A percentile compares a stretch with the other conserved stretches of the same genome.
phyloP scores from a whole-genome alignment of 225 moss, liverwort and hornwort genomes.

The Physcomitrellopsis africana region DNA sequence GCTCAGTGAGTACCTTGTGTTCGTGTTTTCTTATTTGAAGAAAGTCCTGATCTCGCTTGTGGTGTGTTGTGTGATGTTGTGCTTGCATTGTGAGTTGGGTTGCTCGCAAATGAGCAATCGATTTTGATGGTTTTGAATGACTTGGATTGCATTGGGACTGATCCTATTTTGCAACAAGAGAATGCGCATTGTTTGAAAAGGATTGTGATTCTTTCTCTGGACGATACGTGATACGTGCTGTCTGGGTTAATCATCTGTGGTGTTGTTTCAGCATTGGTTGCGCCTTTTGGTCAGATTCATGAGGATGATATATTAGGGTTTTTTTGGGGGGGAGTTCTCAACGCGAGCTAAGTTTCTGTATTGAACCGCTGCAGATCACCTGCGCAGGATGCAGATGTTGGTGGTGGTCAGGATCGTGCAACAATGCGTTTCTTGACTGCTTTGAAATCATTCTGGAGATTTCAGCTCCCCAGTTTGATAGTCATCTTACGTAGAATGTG shows the following conservation, averaged over 20 bases:
- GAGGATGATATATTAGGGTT: constrained; percentile 21
- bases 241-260: background rate
- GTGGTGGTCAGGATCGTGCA: background rate
- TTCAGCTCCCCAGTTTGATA: background rate
- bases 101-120: too few species aligned
- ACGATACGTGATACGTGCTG: too few species aligned
- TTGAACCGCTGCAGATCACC: background rate
- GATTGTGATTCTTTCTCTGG: too few species aligned
- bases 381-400: background rate
- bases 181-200: too few species aligned
- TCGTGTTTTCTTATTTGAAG: too few species aligned
- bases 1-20: too few species aligned
- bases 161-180: too few species aligned
- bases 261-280: constrained; percentile 14
- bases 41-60: too few species aligned
- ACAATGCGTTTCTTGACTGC: background rate
- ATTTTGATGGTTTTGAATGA: too few species aligned
- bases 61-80: too few species aligned
- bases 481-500: background rate
- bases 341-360: background rate
- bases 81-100: too few species aligned
- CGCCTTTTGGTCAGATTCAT: constrained; percentile 2
- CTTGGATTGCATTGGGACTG: too few species aligned
- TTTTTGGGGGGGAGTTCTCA: background rate
- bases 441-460: background rate